These are phyloP conservation scores for Chloropicon primus DNA, from an alignment of 139 green algal species.

Conservation along the genomic window DNA sequence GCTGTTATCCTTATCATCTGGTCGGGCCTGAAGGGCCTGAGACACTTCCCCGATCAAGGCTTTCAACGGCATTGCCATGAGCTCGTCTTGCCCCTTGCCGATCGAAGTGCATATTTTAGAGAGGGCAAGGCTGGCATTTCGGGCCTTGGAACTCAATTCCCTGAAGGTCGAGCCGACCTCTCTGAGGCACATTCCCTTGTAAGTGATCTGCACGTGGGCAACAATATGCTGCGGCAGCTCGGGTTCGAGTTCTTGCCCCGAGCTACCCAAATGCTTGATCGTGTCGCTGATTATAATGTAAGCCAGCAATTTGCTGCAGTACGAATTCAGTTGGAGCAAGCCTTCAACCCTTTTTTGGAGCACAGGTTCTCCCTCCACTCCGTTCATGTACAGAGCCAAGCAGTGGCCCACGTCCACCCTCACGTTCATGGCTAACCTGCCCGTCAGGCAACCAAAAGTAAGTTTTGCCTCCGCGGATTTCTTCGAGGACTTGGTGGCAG, in stretches of 20 bases:
- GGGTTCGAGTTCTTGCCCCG: neutral
- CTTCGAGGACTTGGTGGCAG: neutral
- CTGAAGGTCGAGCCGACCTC: neutral
- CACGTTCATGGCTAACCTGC: neutral
- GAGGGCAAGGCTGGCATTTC: neutral
- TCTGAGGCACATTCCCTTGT: neutral
- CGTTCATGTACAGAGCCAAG: neutral
- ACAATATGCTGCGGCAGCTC: neutral
- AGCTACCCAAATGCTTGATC: neutral
- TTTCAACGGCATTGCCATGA: neutral
- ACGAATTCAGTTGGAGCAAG: neutral
- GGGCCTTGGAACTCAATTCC: neutral
- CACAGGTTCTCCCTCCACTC: neutral
- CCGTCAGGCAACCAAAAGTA: neutral
- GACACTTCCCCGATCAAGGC: neutral
- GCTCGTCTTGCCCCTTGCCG: neutral
- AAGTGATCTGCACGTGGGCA: neutral
- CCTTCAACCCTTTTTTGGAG: neutral
- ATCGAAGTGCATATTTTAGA: neutral
- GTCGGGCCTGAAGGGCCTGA: neutral
- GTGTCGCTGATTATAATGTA: neutral
- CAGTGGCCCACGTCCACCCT: neutral
- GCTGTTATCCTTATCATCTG: neutral
- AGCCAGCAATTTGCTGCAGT: neutral
- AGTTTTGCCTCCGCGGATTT: neutral